Evolutionary conservation across 2,329 filamentous ascomycete genomes (phyloP), one percentile per base, ranked within the genome.

Genomic region (Rhinocladiella mackenziei): DNA sequence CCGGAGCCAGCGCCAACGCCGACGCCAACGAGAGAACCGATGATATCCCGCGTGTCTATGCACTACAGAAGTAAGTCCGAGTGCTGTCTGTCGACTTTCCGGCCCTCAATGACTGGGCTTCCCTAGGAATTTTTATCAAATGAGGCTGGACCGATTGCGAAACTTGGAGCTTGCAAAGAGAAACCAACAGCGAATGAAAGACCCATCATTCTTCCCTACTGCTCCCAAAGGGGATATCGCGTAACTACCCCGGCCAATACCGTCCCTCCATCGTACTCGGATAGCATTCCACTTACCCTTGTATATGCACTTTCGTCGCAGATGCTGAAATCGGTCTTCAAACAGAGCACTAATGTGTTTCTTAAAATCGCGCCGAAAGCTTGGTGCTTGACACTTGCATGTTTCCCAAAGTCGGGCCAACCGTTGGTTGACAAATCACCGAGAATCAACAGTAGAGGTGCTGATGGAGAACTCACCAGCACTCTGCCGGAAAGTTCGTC

Each of bases 141-240:
- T 89, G 69, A 81, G 92, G 11, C 63, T 95, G 38, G 81, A 88
- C 62, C 84, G 84, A 61, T 83, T 89, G 60, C 77, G 82, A 31
- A 84, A 86, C 62, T 77, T 78, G n/a, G 86, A 92, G 60, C 73
- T 82, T 41, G 84, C 88, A 8, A 94, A 82, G 65, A 75, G 85
- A 39, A 92, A 91, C 59, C 80, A 83, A 31, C 87, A 96, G 63
- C 79, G 88, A 32, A 65, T 94, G 48, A 83, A 79, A 51, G 84
- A 89, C 60, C 86, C 88, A 1, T 78, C 75, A 18, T 78, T 84
- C 47, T 97, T 97, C 60, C 92, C 92, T 1, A 84, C 86, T 30
- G 88, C 92, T 1, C 91, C 91, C 2, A 84, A 78, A 39, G 77
- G 76, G 29, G 65, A 65, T 14, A 48, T 68, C 38, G 65, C 41